Base-by-base conservation (phyloP, 352 stramenopile genomes). In the Globisporangium radiosum region DNA sequence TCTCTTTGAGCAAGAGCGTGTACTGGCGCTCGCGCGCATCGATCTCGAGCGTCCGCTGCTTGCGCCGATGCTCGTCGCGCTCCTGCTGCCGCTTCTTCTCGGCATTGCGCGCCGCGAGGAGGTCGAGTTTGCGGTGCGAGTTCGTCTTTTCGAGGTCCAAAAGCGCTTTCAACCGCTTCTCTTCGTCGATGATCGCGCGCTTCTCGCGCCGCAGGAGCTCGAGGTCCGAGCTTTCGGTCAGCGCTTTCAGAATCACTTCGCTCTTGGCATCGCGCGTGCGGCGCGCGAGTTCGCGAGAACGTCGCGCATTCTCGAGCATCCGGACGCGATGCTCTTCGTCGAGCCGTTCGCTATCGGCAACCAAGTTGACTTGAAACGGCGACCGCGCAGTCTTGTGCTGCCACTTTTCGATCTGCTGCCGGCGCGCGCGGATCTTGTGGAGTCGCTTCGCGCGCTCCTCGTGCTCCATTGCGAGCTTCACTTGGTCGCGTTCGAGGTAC, bases 91-190 rank as follows among this genome's bases (percentile, higher is more conserved):
- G 82, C 67, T 89, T 83, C 63, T 94, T 95, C 54, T 98, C 92
- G 6, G 93, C 93, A 42, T 93, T 86, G 33, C 92, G 79, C 8
- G 93, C 93, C 0, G 90, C 92, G 13, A 95, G 72, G 48, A 97
- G 71, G 57, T 98, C 92, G 52, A 89, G 75, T 68, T 98, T 98
- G 9, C 88, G 76, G 59, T 97, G 90, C 1, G 81, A 88, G 44
- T 96, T 97, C 53, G 86, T 95, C 71, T 98, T 98, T 57, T 98
- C 92, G 0, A 98, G 77, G 61, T 97, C 90, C 54, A 98, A 68
- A 2, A 98, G 70, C 37, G 93, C 92, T 62, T 97, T 97, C 42
- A 98, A 62, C 3, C 93, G 85, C 56, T 92, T 90, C 71, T 98
- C 93, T 68, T 98, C 93, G 56, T 97, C 86, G 40, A 97, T 89